phyloP scores from a whole-genome alignment of 2,329 filamentous ascomycete genomes.

The Penicillium sclerotigenum region DNA sequence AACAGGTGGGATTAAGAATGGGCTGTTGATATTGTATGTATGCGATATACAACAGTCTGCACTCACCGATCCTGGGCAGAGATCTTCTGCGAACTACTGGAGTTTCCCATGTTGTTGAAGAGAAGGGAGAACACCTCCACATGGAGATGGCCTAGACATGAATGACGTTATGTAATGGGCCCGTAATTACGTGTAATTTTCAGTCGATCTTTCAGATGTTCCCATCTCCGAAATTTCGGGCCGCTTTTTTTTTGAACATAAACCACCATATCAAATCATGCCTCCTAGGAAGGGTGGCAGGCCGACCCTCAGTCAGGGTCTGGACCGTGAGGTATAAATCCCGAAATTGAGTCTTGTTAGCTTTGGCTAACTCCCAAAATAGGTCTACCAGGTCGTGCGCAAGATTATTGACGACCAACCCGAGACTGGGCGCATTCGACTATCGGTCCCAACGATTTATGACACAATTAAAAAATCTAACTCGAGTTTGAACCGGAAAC shows the following conservation, averaged over 20 bases:
- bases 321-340: slow-evolving; percentile 61
- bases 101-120: slow-evolving; percentile 59
- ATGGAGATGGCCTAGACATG: background rate
- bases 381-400: slow-evolving; percentile 74
- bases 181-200: slow-evolving; percentile 21
- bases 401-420: slow-evolving; percentile 68
- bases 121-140: background rate
- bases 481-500: slow-evolving; percentile 76
- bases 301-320: slow-evolving; percentile 51
- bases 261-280: slow-evolving; percentile 32
- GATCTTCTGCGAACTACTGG: slow-evolving; percentile 61
- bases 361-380: slow-evolving; percentile 4
- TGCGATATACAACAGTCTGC: background rate
- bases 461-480: slow-evolving; percentile 81
- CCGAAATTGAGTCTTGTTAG: slow-evolving; percentile 7
- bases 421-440: slow-evolving; percentile 48
- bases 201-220: slow-evolving; percentile 16
- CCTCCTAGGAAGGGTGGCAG: slow-evolving; percentile 40
- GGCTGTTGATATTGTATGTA: background rate
- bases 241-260: slow-evolving; percentile 21
- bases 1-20: background rate
- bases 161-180: slow-evolving; percentile 20
- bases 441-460: slow-evolving; percentile 65
- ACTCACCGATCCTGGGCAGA: slow-evolving; percentile 81
- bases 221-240: slow-evolving; percentile 7